These are phyloP conservation scores for Erysimum cheiri DNA, from an alignment of 441 rosid species.

Conservation along the genomic window DNA sequence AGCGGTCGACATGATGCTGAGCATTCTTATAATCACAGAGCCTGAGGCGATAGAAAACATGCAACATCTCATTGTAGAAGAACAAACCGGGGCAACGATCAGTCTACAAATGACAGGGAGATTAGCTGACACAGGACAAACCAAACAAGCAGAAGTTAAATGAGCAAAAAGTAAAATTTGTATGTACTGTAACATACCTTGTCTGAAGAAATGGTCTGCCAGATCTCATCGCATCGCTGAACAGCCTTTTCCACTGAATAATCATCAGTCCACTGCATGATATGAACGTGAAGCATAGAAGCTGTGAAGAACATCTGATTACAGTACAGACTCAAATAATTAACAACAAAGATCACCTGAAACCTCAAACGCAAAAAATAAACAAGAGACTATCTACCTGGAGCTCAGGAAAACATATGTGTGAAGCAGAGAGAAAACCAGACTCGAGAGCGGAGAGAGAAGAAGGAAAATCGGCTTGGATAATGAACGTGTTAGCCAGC, in stretches of 20 bases:
- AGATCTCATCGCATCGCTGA: constrained; percentile 68
- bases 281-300: constrained; percentile 85
- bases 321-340: constrained; percentile 7
- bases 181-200: constrained; percentile 54
- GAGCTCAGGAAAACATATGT: constrained; percentile 71
- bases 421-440: constrained; percentile 67
- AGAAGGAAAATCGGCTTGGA: constrained; percentile 77
- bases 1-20: constrained; percentile 76
- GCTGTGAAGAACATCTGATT: constrained; percentile 89
- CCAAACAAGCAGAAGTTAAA: constrained; percentile 6
- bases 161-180: constrained; percentile 5
- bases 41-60: constrained; percentile 84
- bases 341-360: constrained; percentile 7
- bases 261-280: constrained; percentile 88
- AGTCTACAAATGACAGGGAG: constrained; percentile 52
- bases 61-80: constrained; percentile 91
- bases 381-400: constrained; percentile 52
- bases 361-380: constrained; percentile 6
- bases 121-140: constrained; percentile 11
- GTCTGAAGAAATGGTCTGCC: constrained; percentile 73
- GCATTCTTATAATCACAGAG: constrained; percentile 91
- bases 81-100: constrained; percentile 73
- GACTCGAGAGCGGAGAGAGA: constrained; percentile 74
- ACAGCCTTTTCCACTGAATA: constrained; percentile 71
- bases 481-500: constrained; percentile 81